Base-by-base conservation (phyloP, 2,329 filamentous ascomycete species). In the Epichloe coenophiala region DNA sequence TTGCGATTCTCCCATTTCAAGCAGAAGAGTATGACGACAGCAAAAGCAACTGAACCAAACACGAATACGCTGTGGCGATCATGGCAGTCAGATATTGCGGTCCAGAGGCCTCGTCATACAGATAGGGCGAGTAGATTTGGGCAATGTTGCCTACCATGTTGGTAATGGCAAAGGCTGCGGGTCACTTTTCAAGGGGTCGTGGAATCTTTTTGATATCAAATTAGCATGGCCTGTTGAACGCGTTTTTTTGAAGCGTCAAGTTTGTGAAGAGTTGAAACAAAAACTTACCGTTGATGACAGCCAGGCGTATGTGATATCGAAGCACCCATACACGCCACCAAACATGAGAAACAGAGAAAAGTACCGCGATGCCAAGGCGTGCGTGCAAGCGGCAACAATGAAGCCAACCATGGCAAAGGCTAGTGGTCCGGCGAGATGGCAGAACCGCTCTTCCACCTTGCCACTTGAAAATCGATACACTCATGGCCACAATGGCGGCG, bases 401-500 rank as follows among this genome's bases (percentile, higher is more conserved):
- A 84, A 88, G 4, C 81, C 77, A 1, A 68, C 67, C 5, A 87
- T 70, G 17, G 78, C 77, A 38, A 86, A 68, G 51, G 71, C 75
- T 8, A 86, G 70, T 0, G 84, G 83, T 1, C 78, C 51, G 0
- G 72, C 72, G 52, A 88, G 75, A 63, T 88, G 85, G 63, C 77
- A 78, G 64, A 81, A 87, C 4, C 84, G 76, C 64, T 88, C 84
- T 23, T 81, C 81, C 0, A 80, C 84, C 42, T 72, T 75, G 63
- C 88, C 84, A 15, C 84, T 82, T 61, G 86, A 82, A 72, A 72
- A 78, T 80, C 4, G 83, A 80, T 56, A 86, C 86, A 39, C 72
- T 51, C 56, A 81, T 80, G 2, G 81, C 77, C 0, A 76, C 78
- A 41, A 85, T 72, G 27, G 80, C 74, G 47, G 73, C 74, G 13